A percentile compares a stretch with the other conserved stretches of the same genome.
Evolutionary conservation across 176 grass and related monocot species (phyloP).

Genomic region (Aechmea fasciata): DNA sequence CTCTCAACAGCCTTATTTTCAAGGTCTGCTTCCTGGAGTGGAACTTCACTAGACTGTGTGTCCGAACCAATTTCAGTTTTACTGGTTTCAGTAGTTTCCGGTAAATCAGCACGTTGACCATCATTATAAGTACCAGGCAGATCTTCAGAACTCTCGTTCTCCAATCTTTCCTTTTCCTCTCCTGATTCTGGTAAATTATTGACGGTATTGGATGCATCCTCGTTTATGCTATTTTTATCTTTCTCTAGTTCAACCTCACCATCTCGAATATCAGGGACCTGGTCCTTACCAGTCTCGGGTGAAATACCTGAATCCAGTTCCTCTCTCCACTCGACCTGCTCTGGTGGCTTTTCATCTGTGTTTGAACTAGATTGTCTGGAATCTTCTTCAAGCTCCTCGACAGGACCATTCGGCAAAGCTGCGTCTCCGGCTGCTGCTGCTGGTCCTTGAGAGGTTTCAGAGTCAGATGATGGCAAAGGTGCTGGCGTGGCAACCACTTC

Average conservation of each 20-base stretch:
- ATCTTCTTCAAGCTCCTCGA: slow-evolving; percentile 2
- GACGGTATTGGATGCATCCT: background rate
- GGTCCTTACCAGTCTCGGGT: background rate
- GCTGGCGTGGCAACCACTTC: slow-evolving; percentile 27
- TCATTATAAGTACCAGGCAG: background rate
- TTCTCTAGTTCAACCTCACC: slow-evolving; percentile 2
- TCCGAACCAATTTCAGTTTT: background rate
- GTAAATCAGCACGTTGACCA: background rate
- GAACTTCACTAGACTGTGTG: background rate
- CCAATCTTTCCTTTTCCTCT: background rate
- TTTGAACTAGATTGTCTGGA: background rate
- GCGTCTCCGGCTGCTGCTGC: background rate
- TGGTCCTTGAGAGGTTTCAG: background rate
- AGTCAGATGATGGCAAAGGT: background rate
- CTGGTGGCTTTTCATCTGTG: background rate
- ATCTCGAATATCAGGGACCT: slow-evolving; percentile 4
- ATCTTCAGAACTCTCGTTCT: background rate
- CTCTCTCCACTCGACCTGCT: slow-evolving; percentile 18
- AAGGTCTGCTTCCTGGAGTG: slow-evolving; percentile 6
- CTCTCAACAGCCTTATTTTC: background rate
- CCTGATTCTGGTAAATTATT: background rate
- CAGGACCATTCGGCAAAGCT: slow-evolving; percentile 5
- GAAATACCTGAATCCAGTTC: background rate
- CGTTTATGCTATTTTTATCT: background rate
- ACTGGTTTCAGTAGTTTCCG: slow-evolving; percentile 1